Percentiles rank a stretch among this genome's conserved stretches.
Conservation (phyloP, 176 grass and related monocot genomes). For the Musa itinerans region DNA sequence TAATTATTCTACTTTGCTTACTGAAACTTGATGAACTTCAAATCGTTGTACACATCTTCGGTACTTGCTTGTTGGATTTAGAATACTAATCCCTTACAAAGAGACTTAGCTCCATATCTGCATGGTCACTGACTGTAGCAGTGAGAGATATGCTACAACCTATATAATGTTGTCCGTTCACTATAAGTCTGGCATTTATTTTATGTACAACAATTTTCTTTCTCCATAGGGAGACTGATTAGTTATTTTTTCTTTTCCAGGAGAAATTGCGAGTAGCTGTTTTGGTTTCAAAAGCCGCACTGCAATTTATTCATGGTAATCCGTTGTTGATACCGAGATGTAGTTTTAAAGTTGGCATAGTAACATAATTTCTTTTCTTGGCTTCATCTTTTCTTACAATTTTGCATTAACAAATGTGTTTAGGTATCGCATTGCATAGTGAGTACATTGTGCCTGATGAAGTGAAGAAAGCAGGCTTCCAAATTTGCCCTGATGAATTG, state of each 20-base stretch:
- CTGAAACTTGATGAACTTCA: not conserved
- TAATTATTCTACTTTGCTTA: not conserved
- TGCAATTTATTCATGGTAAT: conserved; percentile 10
- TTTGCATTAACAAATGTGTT: not conserved
- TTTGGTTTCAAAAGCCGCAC: conserved; percentile 12
- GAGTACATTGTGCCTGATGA: conserved; percentile 6
- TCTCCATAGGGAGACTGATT: not conserved
- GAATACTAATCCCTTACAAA: not conserved
- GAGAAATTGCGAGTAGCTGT: conserved; percentile 10
- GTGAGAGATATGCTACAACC: too few species aligned
- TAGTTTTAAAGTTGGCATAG: not conserved
- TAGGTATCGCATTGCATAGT: not conserved
- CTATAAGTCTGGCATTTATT: not conserved
- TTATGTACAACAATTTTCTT: not conserved
- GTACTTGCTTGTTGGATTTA: not conserved
- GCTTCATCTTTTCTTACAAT: not conserved
- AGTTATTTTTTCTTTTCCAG: not conserved
- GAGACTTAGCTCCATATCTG: not conserved
- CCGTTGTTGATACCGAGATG: not conserved
- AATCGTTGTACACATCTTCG: not conserved
- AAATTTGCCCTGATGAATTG: conserved; percentile 14
- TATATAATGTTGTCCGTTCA: not conserved
- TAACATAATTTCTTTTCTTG: not conserved
- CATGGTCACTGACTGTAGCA: not conserved
- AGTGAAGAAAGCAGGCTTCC: conserved; percentile 6